A percentile compares a stretch with the other conserved stretches of the same genome.
Evolutionary conservation across 768 basidiomycete species (phyloP).

Genomic region (Russula griseocarnosa): DNA sequence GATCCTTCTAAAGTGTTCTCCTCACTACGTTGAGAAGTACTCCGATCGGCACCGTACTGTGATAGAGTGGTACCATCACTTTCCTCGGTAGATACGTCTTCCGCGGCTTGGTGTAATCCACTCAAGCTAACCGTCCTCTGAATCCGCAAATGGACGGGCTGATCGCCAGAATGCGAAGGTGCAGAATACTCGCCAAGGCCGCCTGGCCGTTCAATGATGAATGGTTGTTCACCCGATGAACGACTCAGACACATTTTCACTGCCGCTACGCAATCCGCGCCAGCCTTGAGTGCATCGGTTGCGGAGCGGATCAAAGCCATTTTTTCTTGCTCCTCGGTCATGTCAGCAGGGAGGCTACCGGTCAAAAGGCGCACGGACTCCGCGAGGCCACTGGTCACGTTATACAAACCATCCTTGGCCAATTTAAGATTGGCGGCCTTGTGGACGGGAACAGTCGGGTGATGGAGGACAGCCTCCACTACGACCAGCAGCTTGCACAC

Average conservation of each 20-base stretch:
- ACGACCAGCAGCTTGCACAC: constrained; percentile 88
- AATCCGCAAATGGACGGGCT: constrained; percentile 32
- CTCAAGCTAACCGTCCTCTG: constrained; percentile 38
- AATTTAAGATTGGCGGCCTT: constrained; percentile 61
- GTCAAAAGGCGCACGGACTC: constrained; percentile 82
- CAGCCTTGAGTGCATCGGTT: constrained; percentile 81
- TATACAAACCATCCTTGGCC: constrained; percentile 79
- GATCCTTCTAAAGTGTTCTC: not conserved
- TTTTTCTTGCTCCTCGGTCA: constrained; percentile 82
- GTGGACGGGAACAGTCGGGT: constrained; percentile 61
- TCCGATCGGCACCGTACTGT: not conserved
- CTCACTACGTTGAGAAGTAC: constrained; percentile 4
- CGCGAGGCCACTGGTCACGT: constrained; percentile 79
- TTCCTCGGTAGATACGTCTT: constrained; percentile 12
- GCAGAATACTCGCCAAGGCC: constrained; percentile 44
- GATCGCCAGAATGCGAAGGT: constrained; percentile 47
- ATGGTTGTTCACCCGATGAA: constrained; percentile 55
- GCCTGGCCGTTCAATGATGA: constrained; percentile 60
- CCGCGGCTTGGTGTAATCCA: constrained; percentile 14
- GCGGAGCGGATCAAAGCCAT: constrained; percentile 74
- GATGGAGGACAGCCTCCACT: constrained; percentile 81
- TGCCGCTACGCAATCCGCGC: constrained; percentile 81
- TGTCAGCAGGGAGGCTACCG: constrained; percentile 40
- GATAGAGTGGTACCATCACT: constrained; percentile 1
- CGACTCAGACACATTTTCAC: constrained; percentile 79